Evolutionary conservation across 495 filamentous ascomycete genomes (phyloP).

Genomic region (Cenococcum geophilum): DNA sequence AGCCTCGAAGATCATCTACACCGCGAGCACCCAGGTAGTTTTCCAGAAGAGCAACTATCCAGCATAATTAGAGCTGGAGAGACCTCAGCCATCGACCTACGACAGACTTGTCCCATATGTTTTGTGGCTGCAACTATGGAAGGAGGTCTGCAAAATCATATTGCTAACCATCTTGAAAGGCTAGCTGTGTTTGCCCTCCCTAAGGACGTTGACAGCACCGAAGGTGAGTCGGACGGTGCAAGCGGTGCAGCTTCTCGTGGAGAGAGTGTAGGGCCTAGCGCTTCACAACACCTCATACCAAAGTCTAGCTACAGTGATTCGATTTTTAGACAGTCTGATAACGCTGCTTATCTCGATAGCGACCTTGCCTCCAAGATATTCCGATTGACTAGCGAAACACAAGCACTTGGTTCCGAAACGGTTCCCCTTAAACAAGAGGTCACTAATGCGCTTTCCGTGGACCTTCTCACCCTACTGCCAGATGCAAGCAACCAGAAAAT

Average conservation of each 20-base stretch:
- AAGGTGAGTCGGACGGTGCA: slow-evolving; percentile 19
- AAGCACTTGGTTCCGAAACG: not conserved
- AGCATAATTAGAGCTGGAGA: slow-evolving; percentile 28
- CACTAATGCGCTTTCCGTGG: slow-evolving; percentile 11
- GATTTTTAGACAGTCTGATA: not conserved
- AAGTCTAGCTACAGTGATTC: slow-evolving; percentile 4
- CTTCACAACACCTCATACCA: slow-evolving; percentile 16
- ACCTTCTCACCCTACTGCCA: slow-evolving; percentile 11
- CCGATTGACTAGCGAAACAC: not conserved
- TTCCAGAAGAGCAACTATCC: slow-evolving; percentile 18
- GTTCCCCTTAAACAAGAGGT: not conserved
- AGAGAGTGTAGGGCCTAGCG: slow-evolving; percentile 2
- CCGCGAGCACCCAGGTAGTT: slow-evolving; percentile 14
- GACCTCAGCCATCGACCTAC: slow-evolving; percentile 24
- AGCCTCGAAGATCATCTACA: slow-evolving; percentile 22
- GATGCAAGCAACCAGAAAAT: slow-evolving; percentile 16
- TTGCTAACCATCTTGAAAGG: slow-evolving; percentile 28
- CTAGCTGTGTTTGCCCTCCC: slow-evolving; percentile 26
- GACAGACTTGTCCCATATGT: slow-evolving; percentile 26
- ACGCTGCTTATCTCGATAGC: not conserved
- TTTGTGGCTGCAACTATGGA: slow-evolving; percentile 21
- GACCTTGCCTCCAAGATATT: not conserved
- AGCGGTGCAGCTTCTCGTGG: slow-evolving; percentile 25
- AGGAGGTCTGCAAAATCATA: slow-evolving; percentile 26
- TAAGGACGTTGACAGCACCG: slow-evolving; percentile 9